Evolutionary conservation across 805 yeast genomes (phyloP).

Genomic region (Ogataea kodamae): DNA sequence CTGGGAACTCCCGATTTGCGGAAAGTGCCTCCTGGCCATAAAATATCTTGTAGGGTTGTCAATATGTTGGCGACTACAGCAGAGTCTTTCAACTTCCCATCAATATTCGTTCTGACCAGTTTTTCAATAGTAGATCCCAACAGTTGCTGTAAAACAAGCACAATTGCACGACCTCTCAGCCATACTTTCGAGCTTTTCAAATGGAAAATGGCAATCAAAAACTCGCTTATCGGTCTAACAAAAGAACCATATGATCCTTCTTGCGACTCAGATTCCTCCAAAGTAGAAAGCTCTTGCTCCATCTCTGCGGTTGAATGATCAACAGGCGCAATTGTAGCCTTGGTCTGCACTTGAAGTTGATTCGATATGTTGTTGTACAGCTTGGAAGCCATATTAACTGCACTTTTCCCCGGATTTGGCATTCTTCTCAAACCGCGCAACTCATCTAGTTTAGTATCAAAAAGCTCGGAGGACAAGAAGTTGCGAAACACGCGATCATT

Average conservation of each 20-base stretch:
- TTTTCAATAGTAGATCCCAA: slow-evolving; percentile 83
- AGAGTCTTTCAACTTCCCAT: slow-evolving; percentile 38
- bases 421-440: slow-evolving; percentile 8
- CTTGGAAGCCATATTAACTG: slow-evolving; percentile 29
- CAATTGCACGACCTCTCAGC: slow-evolving; percentile 81
- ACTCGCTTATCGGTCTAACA: slow-evolving; percentile 78
- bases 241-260: slow-evolving; percentile 40
- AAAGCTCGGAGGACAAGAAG: slow-evolving; percentile 72
- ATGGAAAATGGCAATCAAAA: slow-evolving; percentile 67
- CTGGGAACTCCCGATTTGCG: slow-evolving; percentile 44
- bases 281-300: slow-evolving; percentile 52
- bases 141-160: slow-evolving; percentile 77
- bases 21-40: slow-evolving; percentile 54
- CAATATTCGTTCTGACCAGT: slow-evolving; percentile 46
- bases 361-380: slow-evolving; percentile 32
- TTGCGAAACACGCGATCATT: slow-evolving; percentile 66
- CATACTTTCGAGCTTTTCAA: slow-evolving; percentile 59
- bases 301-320: slow-evolving; percentile 35
- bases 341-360: slow-evolving; percentile 19
- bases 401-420: slow-evolving; percentile 13
- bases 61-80: slow-evolving; percentile 43
- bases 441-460: slow-evolving; percentile 32
- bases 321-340: slow-evolving; percentile 15
- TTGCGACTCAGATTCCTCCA: slow-evolving; percentile 31
- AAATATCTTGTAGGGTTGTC: slow-evolving; percentile 24